Base-by-base conservation (phyloP, 495 filamentous ascomycete species). In the Annulohypoxylon bovei region DNA sequence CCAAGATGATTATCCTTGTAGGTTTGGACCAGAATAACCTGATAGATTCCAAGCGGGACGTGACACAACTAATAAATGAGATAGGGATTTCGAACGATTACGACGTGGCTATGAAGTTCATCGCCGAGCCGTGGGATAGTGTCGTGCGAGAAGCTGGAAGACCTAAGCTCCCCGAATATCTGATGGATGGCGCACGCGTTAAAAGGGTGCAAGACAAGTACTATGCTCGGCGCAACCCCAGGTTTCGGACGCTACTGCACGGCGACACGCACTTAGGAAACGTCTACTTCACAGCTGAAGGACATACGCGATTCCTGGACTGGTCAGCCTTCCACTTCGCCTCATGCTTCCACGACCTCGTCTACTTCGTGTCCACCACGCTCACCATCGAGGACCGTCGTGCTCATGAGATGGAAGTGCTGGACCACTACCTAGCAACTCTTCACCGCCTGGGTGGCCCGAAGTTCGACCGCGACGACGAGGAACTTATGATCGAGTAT, bases 281-380 rank as follows among this genome's bases (percentile, higher is more conserved):
- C 46, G 62, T 60, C 6, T 71, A 71, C 42, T 71, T 71, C 35
- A 76, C 71, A 1, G 46, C 71, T 7, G 52, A 62, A 1, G 76
- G 72, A 1, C 60, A 56, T 58, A 75, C 76, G 25, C 70, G 78
- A 27, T 78, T 80, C 67, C 62, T 80, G n/a, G 78, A 80, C 60
- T 80, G 76, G 76, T 75, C 78, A 37, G 73, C 74, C 37, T 67
- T 71, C 37, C 76, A 78, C 65, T 68, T 72, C 44, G 75, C 70
- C 1, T 77, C 76, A 1, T 76, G 75, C 27, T 75, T 80, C 47
- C 76, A 80, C 62, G 78, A 80, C 37, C 64, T 80, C 1, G 74
- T 73, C 1, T 80, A 78, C 62, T 80, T 75, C 49, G 57, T 80
- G 42, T 68, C 70, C 9, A 70, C 75, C 4, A 70, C 73, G n/a